phyloP scores from a whole-genome alignment of 148 eudicot species.

The Mesembryanthemum crystallinum region DNA sequence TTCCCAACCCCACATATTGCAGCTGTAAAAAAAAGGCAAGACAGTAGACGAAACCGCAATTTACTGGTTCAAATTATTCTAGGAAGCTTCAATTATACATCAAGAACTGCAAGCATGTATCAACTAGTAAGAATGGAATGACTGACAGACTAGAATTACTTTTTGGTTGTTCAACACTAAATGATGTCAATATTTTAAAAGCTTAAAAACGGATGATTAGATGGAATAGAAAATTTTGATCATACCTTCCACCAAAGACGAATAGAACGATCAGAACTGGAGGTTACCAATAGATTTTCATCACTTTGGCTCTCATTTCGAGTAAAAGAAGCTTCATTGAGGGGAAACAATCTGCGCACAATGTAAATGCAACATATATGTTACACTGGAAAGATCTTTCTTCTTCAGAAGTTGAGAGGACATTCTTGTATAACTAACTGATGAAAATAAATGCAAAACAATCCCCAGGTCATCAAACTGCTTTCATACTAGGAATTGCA shows the following conservation, averaged over 20 bases:
- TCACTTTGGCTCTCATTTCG: conserved; percentile 36
- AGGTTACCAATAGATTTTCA: conserved; percentile 57
- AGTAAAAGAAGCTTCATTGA: conserved; percentile 38
- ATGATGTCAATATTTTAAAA: not conserved
- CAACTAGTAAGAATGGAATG: not conserved
- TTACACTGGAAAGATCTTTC: not conserved
- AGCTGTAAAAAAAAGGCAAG: too few relatives aligned
- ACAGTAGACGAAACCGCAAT: too few relatives aligned
- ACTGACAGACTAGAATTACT: too few relatives aligned
- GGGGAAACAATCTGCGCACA: conserved; percentile 51
- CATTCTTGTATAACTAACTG: not conserved
- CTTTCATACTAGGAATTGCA: too few relatives aligned
- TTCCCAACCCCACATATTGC: too few relatives aligned
- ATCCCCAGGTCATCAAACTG: not conserved
- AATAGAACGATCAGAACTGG: conserved; percentile 66
- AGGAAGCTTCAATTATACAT: not conserved
- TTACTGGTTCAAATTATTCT: too few relatives aligned
- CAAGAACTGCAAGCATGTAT: not conserved
- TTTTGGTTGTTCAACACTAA: not conserved
- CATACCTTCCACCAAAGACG: conserved; percentile 86
- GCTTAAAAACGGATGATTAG: not conserved
- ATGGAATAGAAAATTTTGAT: not conserved
- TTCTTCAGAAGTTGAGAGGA: not conserved
- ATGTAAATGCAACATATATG: not conserved
- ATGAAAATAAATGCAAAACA: not conserved